A percentile compares a stretch with the other conserved stretches of the same genome.
Evolutionary conservation across 2,329 filamentous ascomycete genomes (phyloP).

Genomic region (Colletotrichum siamense): DNA sequence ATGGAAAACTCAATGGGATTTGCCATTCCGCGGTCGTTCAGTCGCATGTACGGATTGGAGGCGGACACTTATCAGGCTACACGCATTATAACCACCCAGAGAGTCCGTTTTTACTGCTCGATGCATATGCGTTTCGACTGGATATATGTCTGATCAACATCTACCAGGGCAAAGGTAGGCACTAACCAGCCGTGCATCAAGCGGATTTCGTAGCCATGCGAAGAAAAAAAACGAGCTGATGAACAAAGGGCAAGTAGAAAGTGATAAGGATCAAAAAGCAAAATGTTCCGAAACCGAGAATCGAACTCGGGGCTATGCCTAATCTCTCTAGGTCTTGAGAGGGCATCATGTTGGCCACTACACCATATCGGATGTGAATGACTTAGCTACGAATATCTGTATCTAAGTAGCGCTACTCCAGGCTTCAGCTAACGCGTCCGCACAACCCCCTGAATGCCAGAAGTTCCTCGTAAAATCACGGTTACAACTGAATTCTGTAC

Average conservation of each 20-base stretch:
- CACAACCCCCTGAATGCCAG: not conserved
- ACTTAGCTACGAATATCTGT: accelerated
- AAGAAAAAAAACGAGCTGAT: not conserved
- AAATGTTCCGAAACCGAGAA: constrained; percentile 19
- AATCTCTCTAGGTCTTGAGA: not conserved
- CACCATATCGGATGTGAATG: constrained; percentile 11
- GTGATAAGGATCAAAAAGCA: not conserved
- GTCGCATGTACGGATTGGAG: not conserved
- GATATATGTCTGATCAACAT: not conserved
- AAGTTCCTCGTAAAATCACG: not conserved
- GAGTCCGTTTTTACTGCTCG: not conserved
- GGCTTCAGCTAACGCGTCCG: not conserved
- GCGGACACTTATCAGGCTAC: not conserved
- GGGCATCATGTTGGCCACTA: constrained; percentile 23
- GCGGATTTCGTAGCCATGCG: not conserved
- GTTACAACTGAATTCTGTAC: not conserved
- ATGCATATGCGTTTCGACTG: not conserved
- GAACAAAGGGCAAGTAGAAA: not conserved
- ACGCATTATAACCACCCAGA: not conserved
- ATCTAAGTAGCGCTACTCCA: not conserved
- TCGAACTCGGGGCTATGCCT: constrained; percentile 21
- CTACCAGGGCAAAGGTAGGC: not conserved
- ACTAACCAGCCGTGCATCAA: not conserved
- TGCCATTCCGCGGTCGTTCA: not conserved
- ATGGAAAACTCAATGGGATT: not conserved